phyloP scores from a whole-genome alignment of 1,284 basidiomycete genomes.

The Ustilago shanxiensis region DNA sequence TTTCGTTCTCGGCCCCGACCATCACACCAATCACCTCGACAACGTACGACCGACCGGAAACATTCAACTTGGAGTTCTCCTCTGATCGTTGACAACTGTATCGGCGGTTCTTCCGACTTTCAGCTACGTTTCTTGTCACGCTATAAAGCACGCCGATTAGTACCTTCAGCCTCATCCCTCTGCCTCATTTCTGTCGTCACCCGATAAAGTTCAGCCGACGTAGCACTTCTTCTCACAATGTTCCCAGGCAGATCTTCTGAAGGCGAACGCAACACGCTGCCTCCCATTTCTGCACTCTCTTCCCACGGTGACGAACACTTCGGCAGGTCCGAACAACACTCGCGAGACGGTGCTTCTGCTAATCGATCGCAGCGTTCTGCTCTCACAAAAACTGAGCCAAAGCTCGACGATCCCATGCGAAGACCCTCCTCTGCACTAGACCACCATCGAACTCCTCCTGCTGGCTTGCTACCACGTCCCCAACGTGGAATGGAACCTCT shows the following conservation, averaged over 20 bases:
- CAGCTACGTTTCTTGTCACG: background rate
- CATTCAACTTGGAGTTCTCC: background rate
- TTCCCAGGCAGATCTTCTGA: constrained; percentile 19
- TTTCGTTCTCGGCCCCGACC: too few relatives aligned
- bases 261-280: constrained; percentile 37
- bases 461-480: constrained; percentile 20
- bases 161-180: background rate
- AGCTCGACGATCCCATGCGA: constrained; percentile 16
- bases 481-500: constrained; percentile 17
- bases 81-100: background rate
- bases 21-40: too few relatives aligned
- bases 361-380: constrained; percentile 8
- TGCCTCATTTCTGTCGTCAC: background rate
- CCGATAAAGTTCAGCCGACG: background rate
- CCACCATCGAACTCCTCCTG: constrained; percentile 19
- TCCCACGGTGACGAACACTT: constrained; percentile 5
- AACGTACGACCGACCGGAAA: too few relatives aligned
- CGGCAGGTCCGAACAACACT: constrained; percentile 4
- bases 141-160: background rate
- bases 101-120: background rate
- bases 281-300: constrained; percentile 33
- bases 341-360: constrained; percentile 1
- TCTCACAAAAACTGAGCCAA: constrained; percentile 2
- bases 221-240: constrained; percentile 15
- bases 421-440: constrained; percentile 22